Base-by-base conservation (phyloP, 2,329 filamentous ascomycete genomes). In the Thelonectria rubi region DNA sequence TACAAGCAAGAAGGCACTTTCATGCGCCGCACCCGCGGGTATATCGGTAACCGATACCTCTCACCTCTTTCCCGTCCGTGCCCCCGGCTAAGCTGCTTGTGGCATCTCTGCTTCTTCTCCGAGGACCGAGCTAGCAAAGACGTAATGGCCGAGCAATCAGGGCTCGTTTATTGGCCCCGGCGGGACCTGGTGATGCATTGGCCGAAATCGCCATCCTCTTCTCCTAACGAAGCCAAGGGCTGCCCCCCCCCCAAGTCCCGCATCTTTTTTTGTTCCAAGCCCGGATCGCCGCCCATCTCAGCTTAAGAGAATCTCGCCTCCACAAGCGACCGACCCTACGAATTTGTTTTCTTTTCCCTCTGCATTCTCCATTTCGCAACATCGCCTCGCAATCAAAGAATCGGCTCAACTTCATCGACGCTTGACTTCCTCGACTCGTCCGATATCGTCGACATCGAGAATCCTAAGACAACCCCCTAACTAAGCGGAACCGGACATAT, bases 91-190 rank as follows among this genome's bases (percentile, higher is more conserved):
- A 42, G 2, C 58, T 51, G n/a, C 17, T 48, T 50, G 21, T 26
- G 53, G 58, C 10, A 14, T 42, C 30, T 65, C 37, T 42, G 17
- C 58, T 43, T 60, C 65, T 72, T 69, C 69, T 72, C 69, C 69
- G 69, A 72, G 69, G 30, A 60, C 70, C 70, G 70, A 72, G 70
- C 67, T 64, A 67, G 63, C 40, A 64, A 66, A 70, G 69, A 71
- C 70, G 70, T 72, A 72, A 72, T 72, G 70, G 70, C 70, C 70
- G 70, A 72, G 68, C 70, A 72, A 72, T 72, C 68, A 47, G 60
- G 67, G 67, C 67, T 70, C 15, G 45, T 11, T 69, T 37, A 71
- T 72, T 72, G 67, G 70, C 14, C 3, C n/a, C 1, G 0, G 0
- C 0, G 2, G n/a, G 57, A 30, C 62, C 69, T 68, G 68, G 66